Evolutionary conservation across 2,329 filamentous ascomycete genomes (phyloP), one percentile per base, ranked within the genome.

Genomic region (Rhytidhysteron rufulum): DNA sequence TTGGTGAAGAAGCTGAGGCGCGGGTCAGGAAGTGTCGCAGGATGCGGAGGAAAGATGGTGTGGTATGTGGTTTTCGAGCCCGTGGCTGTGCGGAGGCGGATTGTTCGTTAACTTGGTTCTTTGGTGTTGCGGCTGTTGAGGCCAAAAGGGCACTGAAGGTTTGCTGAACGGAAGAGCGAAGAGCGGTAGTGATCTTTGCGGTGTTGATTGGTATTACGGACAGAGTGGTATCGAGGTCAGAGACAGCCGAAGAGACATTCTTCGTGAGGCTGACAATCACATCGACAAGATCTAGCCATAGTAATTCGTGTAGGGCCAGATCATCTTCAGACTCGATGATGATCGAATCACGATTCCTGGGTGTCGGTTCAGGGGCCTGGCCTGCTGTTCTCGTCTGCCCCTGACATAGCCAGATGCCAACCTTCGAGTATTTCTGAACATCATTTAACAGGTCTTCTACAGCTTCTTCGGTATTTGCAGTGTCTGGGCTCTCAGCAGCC

Each of bases 381-480:
- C 71, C 39, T 60, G 54, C 50, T 0, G 76, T 78, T 55, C 85
- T 86, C 35, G 80, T 88, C 60, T 95, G 88, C 1, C 85, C 82
- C 65, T 94, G 88, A 54, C 93, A 97, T 10, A 98, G 73, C 93
- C 93, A 98, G 37, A 95, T 91, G 11, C 94, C 93, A 1, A 98
- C 88, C 48, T 89, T 84, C 1, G 85, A 82, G 65, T 95, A 97
- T 61, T 95, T 96, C 45, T 94, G 83, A 15, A 98, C 70, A 1
- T 85, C 82, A 42, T 81, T 78, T 4, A 95, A 73, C 2, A 95
- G 73, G 41, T 90, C 85, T 41, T 85, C 79, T 1, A 85, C 80
- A 0, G 85, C 79, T 47, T 84, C 79, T 43, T 82, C 78, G 2
- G 83, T 75, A 34, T 74, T 77, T 2, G 70, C 65, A 1, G 74